Conservation (phyloP, 2,329 filamentous ascomycete species). For the Botrytis sinoallii region DNA sequence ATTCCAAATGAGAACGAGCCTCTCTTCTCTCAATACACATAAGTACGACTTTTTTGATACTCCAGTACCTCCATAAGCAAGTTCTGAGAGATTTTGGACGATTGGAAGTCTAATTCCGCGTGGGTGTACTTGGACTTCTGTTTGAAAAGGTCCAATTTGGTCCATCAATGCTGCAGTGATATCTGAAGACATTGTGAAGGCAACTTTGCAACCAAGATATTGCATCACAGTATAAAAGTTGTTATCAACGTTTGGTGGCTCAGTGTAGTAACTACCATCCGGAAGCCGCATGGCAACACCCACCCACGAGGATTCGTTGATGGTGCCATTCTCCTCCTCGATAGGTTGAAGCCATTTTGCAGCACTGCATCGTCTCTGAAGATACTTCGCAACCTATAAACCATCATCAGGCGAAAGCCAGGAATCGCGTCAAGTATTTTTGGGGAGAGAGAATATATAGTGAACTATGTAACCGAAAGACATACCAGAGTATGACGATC, state of each 20-base stretch:
- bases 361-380: slow-evolving; percentile 22
- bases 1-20: slow-evolving; percentile 27
- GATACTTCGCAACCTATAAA: slow-evolving; percentile 24
- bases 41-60: slow-evolving; percentile 23
- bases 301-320: slow-evolving; percentile 21
- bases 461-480: not conserved
- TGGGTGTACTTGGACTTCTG: slow-evolving; percentile 22
- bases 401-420: not conserved
- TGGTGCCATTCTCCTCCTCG: slow-evolving; percentile 21
- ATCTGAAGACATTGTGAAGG: slow-evolving; percentile 49
- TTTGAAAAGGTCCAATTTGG: slow-evolving; percentile 27
- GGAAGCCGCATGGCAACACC: slow-evolving; percentile 24
- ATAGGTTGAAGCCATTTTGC: slow-evolving; percentile 24
- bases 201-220: slow-evolving; percentile 34
- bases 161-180: slow-evolving; percentile 41
- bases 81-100: slow-evolving; percentile 50
- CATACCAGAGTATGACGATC: slow-evolving; percentile 24
- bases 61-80: slow-evolving; percentile 35
- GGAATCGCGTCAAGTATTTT: not conserved
- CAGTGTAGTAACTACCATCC: slow-evolving; percentile 25
- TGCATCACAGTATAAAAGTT: slow-evolving; percentile 21
- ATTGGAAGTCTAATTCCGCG: slow-evolving; percentile 35
- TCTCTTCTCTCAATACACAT: slow-evolving; percentile 27
- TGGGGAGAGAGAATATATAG: not conserved
- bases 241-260: slow-evolving; percentile 22